Evolutionary conservation across 176 grass and related monocot species (phyloP), one percentile per base, ranked within the genome.

Genomic region (Aegilops bicornis): DNA sequence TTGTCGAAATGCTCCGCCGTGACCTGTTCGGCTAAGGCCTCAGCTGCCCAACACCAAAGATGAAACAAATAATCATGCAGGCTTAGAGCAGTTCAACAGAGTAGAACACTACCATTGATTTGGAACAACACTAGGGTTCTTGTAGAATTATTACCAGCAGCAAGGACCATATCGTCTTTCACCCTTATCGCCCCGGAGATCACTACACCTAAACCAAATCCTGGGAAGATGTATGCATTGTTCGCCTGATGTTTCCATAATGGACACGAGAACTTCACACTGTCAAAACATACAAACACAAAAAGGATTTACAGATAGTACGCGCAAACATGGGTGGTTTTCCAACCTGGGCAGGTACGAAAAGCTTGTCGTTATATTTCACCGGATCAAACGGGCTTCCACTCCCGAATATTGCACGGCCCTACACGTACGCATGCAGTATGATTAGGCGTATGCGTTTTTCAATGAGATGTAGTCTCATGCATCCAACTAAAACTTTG

Each of bases 171-270:
- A 24, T 98, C 93, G 20, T 98, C 85, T 20, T 89, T 88, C 39
- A 98, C 96, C 43, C 90, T 71, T 70, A 98, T 94, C 6, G 90
- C 86, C 50, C 96, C 92, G 43, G 96, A 92, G 59, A 92, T 94
- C 69, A 98, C 96, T 67, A 96, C 88, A 35, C 96, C 96, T 62
- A 95, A 87, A 0, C 96, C 93, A 80, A 98, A 91, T 68, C 96
- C 96, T 12, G 96, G 96, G 66, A 98, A 98, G 73, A 98, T 98
- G 79, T 96, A 96, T 25, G 96, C 96, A 83, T 98, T 98, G 88
- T 98, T 98, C 83, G 96, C 91, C 96, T 96, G 73, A 23, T 24
- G 82, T 25, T 78, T 77, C 35, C 73, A 35, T 19, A 91, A 27
- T 60, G 67, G 56, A 22, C 72, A 62, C 30, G 56, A 27, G 67